Conservation (phyloP, 306 rosid species). For the Citrullus amarus region DNA sequence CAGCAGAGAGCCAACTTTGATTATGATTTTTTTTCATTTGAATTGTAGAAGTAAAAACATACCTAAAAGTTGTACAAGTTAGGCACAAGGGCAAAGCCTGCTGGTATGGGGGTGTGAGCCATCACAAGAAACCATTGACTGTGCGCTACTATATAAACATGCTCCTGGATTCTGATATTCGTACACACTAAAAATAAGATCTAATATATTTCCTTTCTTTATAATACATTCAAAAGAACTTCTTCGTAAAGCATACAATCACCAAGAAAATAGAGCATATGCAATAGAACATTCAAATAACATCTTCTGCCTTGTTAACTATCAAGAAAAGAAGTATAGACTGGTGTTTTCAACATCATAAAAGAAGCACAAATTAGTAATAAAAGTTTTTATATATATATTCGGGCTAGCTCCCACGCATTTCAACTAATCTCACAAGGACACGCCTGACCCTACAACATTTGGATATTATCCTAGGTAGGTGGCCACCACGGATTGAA, state of each 20-base stretch:
- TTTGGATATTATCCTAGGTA: too few relatives aligned
- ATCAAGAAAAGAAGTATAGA: too few relatives aligned
- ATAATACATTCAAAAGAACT: not conserved
- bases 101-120: constrained; percentile 74
- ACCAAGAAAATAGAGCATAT: too few relatives aligned
- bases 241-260: not conserved
- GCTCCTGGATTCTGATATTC: constrained; percentile 69
- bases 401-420: too few relatives aligned
- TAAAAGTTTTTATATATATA: too few relatives aligned
- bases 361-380: too few relatives aligned
- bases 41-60: constrained; percentile 11
- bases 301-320: too few relatives aligned
- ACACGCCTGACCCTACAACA: too few relatives aligned
- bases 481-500: too few relatives aligned
- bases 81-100: constrained; percentile 96
- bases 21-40: not conserved
- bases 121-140: constrained; percentile 66
- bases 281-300: too few relatives aligned
- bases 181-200: not conserved
- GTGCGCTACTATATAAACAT: constrained; percentile 57
- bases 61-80: constrained; percentile 24
- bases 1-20: not conserved
- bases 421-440: too few relatives aligned
- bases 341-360: too few relatives aligned
- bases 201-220: not conserved